phyloP scores from a whole-genome alignment of 1,139 yeast genomes.

The Lodderomyces elongisporus region DNA sequence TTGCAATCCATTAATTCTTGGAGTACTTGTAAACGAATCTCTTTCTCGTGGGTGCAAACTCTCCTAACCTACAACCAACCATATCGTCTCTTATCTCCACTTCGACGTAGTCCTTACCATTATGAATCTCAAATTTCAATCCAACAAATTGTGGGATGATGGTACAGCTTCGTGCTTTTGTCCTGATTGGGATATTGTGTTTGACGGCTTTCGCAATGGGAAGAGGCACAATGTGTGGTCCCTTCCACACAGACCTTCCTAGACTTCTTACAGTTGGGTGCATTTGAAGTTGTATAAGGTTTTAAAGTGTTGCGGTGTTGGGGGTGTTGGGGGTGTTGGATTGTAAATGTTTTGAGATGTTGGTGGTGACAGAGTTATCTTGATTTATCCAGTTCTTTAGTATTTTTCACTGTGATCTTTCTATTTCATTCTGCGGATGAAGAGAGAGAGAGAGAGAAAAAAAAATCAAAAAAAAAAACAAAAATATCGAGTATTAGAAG shows the following conservation, averaged over 20 bases:
- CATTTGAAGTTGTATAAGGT: conserved; percentile 43
- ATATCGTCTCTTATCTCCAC: conserved; percentile 86
- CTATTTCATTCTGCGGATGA: too few species aligned
- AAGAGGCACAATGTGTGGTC: conserved; percentile 90
- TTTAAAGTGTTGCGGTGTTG: conserved; percentile 9
- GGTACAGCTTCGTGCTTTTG: conserved; percentile 92
- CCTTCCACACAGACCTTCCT: conserved; percentile 77
- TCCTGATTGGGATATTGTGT: conserved; percentile 80
- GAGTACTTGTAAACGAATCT: conserved; percentile 77
- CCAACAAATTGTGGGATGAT: conserved; percentile 95
- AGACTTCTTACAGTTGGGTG: conserved; percentile 51
- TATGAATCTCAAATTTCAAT: conserved; percentile 86
- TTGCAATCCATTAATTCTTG: conserved; percentile 42
- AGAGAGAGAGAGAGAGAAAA: too few species aligned
- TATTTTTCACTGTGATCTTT: not conserved
- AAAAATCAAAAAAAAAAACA: too few species aligned
- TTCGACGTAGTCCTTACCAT: conserved; percentile 91
- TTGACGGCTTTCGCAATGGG: conserved; percentile 83
- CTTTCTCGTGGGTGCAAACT: conserved; percentile 90
- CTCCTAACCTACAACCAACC: conserved; percentile 97
- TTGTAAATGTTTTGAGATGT: too few species aligned
- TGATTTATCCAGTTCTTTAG: too few species aligned
- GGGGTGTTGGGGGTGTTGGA: conserved; percentile 2
- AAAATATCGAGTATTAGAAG: too few species aligned
- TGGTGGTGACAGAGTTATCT: not conserved